phyloP scores from a whole-genome alignment of 2,329 filamentous ascomycete species.

The Chalaropsis thielavioides region DNA sequence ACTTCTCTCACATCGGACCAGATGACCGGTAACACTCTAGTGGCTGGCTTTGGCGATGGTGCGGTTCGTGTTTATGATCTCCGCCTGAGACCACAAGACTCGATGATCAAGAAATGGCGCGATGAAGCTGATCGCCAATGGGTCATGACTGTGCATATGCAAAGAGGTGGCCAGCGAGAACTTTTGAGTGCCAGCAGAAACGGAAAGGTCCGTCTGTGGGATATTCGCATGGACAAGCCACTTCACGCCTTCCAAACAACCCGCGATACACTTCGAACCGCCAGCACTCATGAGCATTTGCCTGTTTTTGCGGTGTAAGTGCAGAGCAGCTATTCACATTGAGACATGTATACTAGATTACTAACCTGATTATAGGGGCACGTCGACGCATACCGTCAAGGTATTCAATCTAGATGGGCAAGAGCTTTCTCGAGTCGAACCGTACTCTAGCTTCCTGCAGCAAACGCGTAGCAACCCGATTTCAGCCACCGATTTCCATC shows the following conservation, averaged over 20 bases:
- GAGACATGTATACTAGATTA: background rate
- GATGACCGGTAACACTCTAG: conserved; percentile 91
- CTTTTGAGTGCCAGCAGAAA: conserved; percentile 81
- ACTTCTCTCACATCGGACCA: conserved; percentile 94
- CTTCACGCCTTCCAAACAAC: conserved; percentile 62
- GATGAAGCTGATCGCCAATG: conserved; percentile 74
- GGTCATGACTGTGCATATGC: conserved; percentile 94
- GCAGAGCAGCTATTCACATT: background rate
- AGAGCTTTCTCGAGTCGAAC: conserved; percentile 70
- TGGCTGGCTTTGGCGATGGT: conserved; percentile 91
- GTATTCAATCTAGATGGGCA: conserved; percentile 79
- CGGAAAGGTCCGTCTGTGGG: conserved; percentile 90
- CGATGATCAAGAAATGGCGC: conserved; percentile 95
- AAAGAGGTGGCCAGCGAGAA: conserved; percentile 84
- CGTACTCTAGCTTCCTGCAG: conserved; percentile 76
- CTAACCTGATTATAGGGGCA: conserved; percentile 45
- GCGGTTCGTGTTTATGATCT: conserved; percentile 91
- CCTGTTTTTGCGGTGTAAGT: conserved; percentile 89
- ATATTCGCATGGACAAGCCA: conserved; percentile 73
- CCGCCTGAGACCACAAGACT: conserved; percentile 64
- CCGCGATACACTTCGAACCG: conserved; percentile 62
- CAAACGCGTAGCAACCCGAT: conserved; percentile 72
- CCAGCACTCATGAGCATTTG: conserved; percentile 89
- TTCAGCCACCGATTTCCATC: conserved; percentile 83
- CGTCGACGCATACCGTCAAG: conserved; percentile 75